Conservation (phyloP, 805 yeast genomes). For the Ogataea paradorogensis region DNA sequence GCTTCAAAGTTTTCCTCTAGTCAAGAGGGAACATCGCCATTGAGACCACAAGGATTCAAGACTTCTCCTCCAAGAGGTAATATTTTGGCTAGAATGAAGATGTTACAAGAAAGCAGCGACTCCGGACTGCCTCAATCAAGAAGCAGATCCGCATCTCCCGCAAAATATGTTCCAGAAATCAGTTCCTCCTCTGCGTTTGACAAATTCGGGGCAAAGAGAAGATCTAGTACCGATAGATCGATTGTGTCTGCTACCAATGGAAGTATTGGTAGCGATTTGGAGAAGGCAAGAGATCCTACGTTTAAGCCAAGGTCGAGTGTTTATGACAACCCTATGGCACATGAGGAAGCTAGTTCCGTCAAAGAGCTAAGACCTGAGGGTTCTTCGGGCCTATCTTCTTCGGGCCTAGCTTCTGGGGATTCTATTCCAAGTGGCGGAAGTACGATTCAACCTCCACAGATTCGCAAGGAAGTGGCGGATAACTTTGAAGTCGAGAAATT, state of each 20-base stretch:
- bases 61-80: constrained; percentile 23
- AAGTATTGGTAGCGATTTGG: background rate
- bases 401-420: constrained; percentile 11
- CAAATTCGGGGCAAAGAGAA: constrained; percentile 32
- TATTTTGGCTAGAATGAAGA: constrained; percentile 26
- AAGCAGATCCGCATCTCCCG: constrained; percentile 21
- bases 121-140: constrained; percentile 8
- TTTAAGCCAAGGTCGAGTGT: constrained; percentile 2
- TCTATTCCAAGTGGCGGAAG: constrained; percentile 26
- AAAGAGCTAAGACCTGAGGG: background rate
- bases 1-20: constrained; percentile 30
- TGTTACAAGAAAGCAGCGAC: constrained; percentile 25
- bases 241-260: constrained; percentile 7
- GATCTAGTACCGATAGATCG: constrained; percentile 11
- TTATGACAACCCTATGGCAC: constrained; percentile 12
- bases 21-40: constrained; percentile 19
- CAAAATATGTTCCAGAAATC: constrained; percentile 11
- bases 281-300: background rate
- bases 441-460: constrained; percentile 15
- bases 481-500: constrained; percentile 67
- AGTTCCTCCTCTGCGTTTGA: constrained; percentile 26
- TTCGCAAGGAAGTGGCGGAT: constrained; percentile 21
- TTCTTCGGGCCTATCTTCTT: constrained; percentile 8
- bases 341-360: constrained; percentile 3
- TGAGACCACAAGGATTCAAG: constrained; percentile 10